Conservation (phyloP, 2,329 filamentous ascomycete genomes). For the Colletotrichum sidae region DNA sequence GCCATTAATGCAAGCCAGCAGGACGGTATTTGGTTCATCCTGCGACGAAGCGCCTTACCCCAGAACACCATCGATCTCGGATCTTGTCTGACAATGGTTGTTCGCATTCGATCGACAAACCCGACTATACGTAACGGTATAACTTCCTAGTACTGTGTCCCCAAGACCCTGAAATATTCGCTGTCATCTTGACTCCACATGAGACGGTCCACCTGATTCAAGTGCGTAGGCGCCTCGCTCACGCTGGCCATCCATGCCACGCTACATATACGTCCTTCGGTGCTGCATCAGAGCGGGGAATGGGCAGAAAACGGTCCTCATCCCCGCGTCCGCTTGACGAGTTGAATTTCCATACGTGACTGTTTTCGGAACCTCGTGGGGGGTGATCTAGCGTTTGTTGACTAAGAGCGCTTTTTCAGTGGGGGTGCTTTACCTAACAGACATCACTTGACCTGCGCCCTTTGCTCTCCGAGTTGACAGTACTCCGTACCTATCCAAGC, state of each 20-base stretch:
- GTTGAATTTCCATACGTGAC: background rate
- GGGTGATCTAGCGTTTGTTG: too few species aligned
- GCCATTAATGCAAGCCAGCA: constrained; percentile 1
- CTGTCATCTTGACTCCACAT: constrained; percentile 4
- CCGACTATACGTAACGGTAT: background rate
- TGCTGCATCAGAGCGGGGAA: constrained; percentile 21
- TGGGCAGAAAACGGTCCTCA: background rate
- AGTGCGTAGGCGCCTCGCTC: constrained; percentile 12
- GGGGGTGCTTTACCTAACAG: too few species aligned
- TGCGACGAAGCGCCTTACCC: constrained; percentile 21
- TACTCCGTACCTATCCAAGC: too few species aligned
- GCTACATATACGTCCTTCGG: background rate
- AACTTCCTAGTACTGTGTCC: constrained; percentile 20
- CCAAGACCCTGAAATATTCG: constrained; percentile 16
- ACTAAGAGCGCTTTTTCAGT: too few species aligned
- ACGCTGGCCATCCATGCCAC: constrained; percentile 3
- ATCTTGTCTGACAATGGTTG: constrained; percentile 2
- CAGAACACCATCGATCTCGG: constrained; percentile 25
- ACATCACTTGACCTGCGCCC: too few species aligned
- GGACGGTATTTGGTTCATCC: constrained; percentile 8
- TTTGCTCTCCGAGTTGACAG: too few species aligned
- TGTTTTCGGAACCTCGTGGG: too few species aligned
- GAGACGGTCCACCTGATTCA: constrained; percentile 17
- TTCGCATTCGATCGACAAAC: constrained; percentile 5
- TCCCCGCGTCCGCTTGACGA: constrained; percentile 12